Percentiles rank a stretch among this genome's conserved stretches.
Evolutionary conservation across 345 rosid species (phyloP).

Genomic region (Ceriops zippeliana): DNA sequence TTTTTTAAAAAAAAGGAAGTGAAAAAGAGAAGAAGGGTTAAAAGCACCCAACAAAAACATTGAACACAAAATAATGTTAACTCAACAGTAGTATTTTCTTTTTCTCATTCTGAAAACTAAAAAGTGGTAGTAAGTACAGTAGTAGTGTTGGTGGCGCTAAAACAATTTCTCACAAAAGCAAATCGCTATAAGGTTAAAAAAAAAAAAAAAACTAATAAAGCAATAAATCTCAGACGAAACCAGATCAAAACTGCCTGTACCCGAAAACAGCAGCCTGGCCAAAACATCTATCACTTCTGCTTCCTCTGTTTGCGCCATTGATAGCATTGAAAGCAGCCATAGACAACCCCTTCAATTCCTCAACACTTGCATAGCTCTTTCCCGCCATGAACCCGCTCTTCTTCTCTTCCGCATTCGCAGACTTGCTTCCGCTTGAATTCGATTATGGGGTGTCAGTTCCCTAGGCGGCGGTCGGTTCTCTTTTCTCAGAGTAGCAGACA

Average conservation of each 20-base stretch:
- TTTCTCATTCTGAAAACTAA: not conserved
- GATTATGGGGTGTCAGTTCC: slow-evolving; percentile 55
- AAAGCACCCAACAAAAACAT: too few species aligned
- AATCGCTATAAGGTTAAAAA: not conserved
- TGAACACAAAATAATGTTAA: too few species aligned
- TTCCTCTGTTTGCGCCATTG: slow-evolving; percentile 41
- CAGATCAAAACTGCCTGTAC: slow-evolving; percentile 37
- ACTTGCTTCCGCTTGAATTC: slow-evolving; percentile 62
- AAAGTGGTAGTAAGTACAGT: not conserved
- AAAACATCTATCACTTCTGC: slow-evolving; percentile 11
- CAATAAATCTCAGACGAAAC: not conserved
- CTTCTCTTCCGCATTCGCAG: slow-evolving; percentile 62
- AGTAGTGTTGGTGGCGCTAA: not conserved
- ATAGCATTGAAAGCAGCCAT: slow-evolving; percentile 51
- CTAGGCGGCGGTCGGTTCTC: slow-evolving; percentile 62
- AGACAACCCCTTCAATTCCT: slow-evolving; percentile 60
- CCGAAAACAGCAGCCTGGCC: slow-evolving; percentile 44
- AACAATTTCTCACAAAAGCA: not conserved
- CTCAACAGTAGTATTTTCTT: not conserved
- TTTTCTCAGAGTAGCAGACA: slow-evolving; percentile 58
- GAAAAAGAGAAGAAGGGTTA: too few species aligned
- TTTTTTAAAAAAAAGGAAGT: too few species aligned
- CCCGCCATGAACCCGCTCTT: slow-evolving; percentile 43
- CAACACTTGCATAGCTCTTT: slow-evolving; percentile 64
- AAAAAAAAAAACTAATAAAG: not conserved